Percentiles rank a stretch among this genome's conserved stretches.
Evolutionary conservation across 371 early-diverging fungal genomes (phyloP).

Genomic region (Chytridium lagenaria): DNA sequence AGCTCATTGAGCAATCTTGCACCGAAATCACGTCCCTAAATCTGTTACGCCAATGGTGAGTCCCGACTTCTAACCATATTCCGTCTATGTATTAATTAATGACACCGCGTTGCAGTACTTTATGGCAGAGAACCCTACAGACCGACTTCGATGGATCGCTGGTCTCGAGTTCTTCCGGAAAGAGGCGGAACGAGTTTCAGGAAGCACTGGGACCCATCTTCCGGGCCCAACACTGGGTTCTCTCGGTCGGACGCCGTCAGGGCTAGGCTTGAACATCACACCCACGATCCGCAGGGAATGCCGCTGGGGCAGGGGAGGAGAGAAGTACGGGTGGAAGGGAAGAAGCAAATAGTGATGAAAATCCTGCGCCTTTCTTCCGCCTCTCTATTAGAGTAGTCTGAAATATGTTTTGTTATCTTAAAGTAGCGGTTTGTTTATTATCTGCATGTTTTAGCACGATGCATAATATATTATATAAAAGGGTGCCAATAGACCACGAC

Average conservation of each 20-base stretch:
- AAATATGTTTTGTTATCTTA: too few species aligned
- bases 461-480: too few species aligned
- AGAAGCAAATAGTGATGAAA: too few species aligned
- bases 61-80: too few species aligned
- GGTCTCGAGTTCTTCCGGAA: slow-evolving; percentile 49
- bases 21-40: slow-evolving; percentile 40
- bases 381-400: too few species aligned
- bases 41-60: slow-evolving; percentile 47
- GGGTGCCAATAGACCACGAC: too few species aligned
- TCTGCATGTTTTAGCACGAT: too few species aligned
- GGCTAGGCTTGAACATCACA: not conserved
- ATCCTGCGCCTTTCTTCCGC: too few species aligned
- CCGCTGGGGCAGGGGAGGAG: not conserved
- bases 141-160: slow-evolving; percentile 48
- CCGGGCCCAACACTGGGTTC: not conserved
- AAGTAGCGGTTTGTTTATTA: too few species aligned
- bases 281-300: not conserved
- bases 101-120: slow-evolving; percentile 58
- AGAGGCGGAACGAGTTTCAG: slow-evolving; percentile 38
- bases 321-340: not conserved
- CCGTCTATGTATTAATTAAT: too few species aligned
- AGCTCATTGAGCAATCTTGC: slow-evolving; percentile 47
- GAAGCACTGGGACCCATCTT: not conserved
- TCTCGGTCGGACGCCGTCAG: not conserved
- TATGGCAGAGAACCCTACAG: slow-evolving; percentile 48